Evolutionary conservation across 2,329 filamentous ascomycete genomes (phyloP), one percentile per base, ranked within the genome.

Genomic region (Curvularia verruculosa): DNA sequence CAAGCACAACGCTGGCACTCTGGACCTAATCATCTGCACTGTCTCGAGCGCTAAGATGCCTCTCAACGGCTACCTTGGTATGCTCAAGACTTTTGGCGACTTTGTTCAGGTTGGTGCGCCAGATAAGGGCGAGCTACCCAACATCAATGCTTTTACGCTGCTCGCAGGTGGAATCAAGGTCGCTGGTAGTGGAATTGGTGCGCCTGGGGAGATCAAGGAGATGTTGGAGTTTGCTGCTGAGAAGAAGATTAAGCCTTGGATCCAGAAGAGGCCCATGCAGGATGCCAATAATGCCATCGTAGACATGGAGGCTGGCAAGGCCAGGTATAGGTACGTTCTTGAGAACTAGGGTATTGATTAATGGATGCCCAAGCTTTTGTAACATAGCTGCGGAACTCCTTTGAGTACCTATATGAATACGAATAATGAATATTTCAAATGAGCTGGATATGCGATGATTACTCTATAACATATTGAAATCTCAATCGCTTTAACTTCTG

Each of bases 61-160:
- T 3, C 68, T 90, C 23, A 68, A 76, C 41, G 77, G 83, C 31
- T 91, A 90, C 72, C 77, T 92, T 44, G 65, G 75, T 7, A 78
- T 91, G 10, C 78, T 90, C 29, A 80, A 82, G 58, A 76, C 80
- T 5, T 81, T 84, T 44, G 88, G 88, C 2, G 80, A 80, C 2
- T 86, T 89, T 64, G 82, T 89, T 57, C 86, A 89, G 72, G 81
- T 91, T 46, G 88, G 88, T 47, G 63, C 63, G 15, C 63, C 63
- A 7, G 61, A 65, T n/a, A 61, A 57, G 69, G 56, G 83, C 26
- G 63, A 66, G 13, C 48, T 71, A 57, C 80, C 85, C 56, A 60
- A 72, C 24, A 77, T 86, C 56, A 83, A 83, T 5, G 83, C 84
- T 61, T 75, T 81, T 78, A 76, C 78, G 0, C 65, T 89, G 24